These are phyloP conservation scores for Botryotinia globosa DNA, from an alignment of 2,329 filamentous ascomycete species.

Conservation along the genomic window DNA sequence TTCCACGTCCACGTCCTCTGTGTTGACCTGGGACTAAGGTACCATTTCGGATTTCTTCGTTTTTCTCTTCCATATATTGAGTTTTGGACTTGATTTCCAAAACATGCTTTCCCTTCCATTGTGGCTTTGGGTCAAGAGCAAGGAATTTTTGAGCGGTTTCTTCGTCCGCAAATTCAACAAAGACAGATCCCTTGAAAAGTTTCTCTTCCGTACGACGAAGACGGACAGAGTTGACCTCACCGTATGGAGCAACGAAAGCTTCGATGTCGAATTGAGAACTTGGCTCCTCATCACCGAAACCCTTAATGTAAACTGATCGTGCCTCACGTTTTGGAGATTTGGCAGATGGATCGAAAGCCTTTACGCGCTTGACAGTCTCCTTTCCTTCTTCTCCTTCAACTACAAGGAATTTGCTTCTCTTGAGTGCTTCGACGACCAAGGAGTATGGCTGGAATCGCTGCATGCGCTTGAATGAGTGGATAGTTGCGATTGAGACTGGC, in stretches of 20 bases:
- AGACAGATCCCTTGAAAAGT: constrained; percentile 93
- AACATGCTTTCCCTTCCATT: constrained; percentile 72
- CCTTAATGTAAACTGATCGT: constrained; percentile 86
- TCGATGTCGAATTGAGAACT: constrained; percentile 92
- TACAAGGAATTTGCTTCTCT: constrained; percentile 70
- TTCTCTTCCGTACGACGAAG: constrained; percentile 73
- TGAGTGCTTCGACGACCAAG: constrained; percentile 78
- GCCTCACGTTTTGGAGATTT: constrained; percentile 59
- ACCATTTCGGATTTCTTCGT: constrained; percentile 67
- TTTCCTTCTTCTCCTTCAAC: constrained; percentile 70
- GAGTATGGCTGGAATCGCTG: constrained; percentile 85
- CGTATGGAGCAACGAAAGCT: constrained; percentile 81
- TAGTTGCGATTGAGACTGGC: constrained; percentile 71
- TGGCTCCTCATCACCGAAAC: constrained; percentile 81
- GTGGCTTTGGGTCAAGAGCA: constrained; percentile 72
- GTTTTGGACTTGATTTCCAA: constrained; percentile 84
- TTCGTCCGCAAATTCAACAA: constrained; percentile 84
- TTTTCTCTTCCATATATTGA: constrained; percentile 79
- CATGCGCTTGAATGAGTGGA: constrained; percentile 94
- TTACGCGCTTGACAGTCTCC: constrained; percentile 74
- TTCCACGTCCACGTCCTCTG: constrained; percentile 26
- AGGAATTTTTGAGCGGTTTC: constrained; percentile 80
- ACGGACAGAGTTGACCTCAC: constrained; percentile 76
- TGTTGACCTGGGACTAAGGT: constrained; percentile 54
- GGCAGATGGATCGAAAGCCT: constrained; percentile 58